Evolutionary conservation across 345 rosid genomes (phyloP), one percentile per base, ranked within the genome.

Genomic region (Lepidium africanum): DNA sequence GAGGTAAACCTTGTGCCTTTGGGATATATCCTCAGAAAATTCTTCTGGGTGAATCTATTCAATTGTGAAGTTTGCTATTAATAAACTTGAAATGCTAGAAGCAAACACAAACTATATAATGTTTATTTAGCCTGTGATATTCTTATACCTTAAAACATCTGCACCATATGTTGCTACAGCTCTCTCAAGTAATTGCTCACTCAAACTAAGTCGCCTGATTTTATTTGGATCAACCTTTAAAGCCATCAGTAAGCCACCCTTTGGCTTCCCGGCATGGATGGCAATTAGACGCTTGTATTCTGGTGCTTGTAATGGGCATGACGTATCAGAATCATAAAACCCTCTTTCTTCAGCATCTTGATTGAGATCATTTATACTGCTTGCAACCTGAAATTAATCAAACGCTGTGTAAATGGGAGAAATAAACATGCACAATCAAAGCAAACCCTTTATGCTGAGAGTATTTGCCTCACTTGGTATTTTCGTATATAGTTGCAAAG

Each of bases 1-100:
- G 89, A 85, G 73, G 61, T 77, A 59, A 85, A 69, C 59, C 86
- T 83, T 69, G 78, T 77, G 27, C 89, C 89, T 75, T 79, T 82
- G 6, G 89, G 89, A 67, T 82, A 82, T 55, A 85, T 80, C 51
- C 89, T 71, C 46, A 85, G 73, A 59, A 85, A 40, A 51, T 85
- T 85, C 66, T 79, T 81, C 76, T 79, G 85, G 2, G 84, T 80
- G 59, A 80, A 80, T 71, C 84, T 80, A 65, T 3, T 63, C 51
- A 61, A 16, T 41, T 32, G 41, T 40, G 65, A 48, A 42, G 32
- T 21, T 35, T 27, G 1, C 5, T 14, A 59, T 23, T 30, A 1
- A 41, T 51, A 13, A 35, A 10, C 8, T 65, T 63, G 59, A 53
- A 45, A 50, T 65, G 21, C 37, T 27, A 51, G 32, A 12, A 41